These are phyloP conservation scores for Sugiyamaella japonica DNA, from an alignment of 1,139 yeast species.

Conservation along the genomic window DNA sequence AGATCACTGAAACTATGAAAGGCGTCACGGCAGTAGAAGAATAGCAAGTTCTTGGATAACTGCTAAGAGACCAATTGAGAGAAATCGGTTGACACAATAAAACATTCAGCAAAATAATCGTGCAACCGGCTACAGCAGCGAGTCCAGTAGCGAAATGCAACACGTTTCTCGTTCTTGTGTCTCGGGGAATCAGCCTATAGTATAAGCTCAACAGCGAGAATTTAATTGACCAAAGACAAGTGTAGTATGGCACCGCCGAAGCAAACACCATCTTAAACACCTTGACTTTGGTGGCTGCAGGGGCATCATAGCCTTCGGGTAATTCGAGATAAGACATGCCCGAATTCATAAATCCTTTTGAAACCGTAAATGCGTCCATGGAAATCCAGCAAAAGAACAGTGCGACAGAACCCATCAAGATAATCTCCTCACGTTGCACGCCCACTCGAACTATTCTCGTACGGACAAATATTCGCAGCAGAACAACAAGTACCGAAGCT, in stretches of 20 bases:
- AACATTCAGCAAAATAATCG: conserved; percentile 31
- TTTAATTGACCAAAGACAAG: conserved; percentile 37
- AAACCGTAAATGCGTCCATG: conserved; percentile 31
- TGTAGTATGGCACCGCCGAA: conserved; percentile 36
- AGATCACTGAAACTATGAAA: conserved; percentile 33
- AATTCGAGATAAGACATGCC: conserved; percentile 30
- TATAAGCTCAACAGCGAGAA: conserved; percentile 36
- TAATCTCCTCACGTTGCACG: conserved; percentile 35
- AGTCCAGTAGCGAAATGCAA: conserved; percentile 28
- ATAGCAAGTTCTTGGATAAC: conserved; percentile 29
- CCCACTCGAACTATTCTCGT: conserved; percentile 30
- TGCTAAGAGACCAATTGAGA: conserved; percentile 34
- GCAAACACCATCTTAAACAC: conserved; percentile 35
- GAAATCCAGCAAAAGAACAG: conserved; percentile 36
- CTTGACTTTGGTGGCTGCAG: conserved; percentile 24
- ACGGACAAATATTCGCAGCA: conserved; percentile 33
- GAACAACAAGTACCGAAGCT: conserved; percentile 26
- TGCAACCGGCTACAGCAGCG: conserved; percentile 25
- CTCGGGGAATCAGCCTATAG: conserved; percentile 34
- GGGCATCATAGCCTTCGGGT: conserved; percentile 20
- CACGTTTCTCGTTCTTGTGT: conserved; percentile 30
- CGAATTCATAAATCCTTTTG: conserved; percentile 36
- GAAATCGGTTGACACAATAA: conserved; percentile 36
- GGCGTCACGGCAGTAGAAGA: conserved; percentile 36
- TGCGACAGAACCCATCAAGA: conserved; percentile 32